Percentiles rank a stretch among this genome's conserved stretches.
phyloP scores from a whole-genome alignment of 345 rosid species.

The Eucalyptus lansdowneana region DNA sequence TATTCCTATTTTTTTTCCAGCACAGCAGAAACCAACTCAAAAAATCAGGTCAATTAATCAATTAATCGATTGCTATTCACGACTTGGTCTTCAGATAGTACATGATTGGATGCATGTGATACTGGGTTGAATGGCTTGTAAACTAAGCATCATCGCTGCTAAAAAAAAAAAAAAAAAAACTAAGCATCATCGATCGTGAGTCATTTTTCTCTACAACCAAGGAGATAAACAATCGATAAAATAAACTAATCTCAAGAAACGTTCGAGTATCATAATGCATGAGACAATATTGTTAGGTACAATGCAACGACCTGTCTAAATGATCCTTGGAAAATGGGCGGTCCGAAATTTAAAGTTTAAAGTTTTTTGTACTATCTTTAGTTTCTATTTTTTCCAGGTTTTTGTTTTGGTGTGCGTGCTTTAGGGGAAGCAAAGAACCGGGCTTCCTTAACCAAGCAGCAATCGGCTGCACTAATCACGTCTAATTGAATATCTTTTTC shows the following conservation, averaged over 20 bases:
- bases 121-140: not conserved
- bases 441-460: not conserved
- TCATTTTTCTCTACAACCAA: not conserved
- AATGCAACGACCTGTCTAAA: not conserved
- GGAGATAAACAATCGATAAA: not conserved
- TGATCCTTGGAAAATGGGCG: not conserved
- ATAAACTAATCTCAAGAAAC: not conserved
- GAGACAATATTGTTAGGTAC: not conserved
- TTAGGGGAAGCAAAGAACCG: not conserved
- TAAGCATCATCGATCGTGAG: not conserved
- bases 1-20: not conserved
- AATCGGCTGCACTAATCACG: not conserved
- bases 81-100: not conserved
- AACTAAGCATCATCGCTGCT: not conserved
- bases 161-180: no score
- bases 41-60: not conserved
- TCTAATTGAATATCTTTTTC: not conserved
- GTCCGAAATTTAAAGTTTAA: not conserved
- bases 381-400: no score
- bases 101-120: not conserved
- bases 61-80: not conserved
- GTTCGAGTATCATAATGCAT: not conserved
- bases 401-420: not conserved
- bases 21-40: not conserved
- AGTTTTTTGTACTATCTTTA: no score